These are phyloP conservation scores for Lichtheimia ramosa DNA, from an alignment of 371 early-diverging fungal genomes.

Conservation along the genomic window DNA sequence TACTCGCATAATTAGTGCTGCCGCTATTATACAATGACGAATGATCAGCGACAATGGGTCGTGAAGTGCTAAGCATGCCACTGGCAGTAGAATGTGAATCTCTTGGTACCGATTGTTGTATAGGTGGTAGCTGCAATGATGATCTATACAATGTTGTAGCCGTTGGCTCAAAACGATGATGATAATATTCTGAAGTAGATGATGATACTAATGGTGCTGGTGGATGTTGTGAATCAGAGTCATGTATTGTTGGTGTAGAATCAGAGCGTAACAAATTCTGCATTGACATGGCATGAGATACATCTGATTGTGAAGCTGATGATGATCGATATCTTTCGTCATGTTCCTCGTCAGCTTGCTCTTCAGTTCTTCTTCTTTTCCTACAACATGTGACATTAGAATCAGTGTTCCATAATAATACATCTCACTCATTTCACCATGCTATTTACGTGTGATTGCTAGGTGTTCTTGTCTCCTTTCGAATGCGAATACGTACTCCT, in stretches of 20 bases:
- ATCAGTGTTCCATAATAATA: too few species aligned
- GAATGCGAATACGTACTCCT: slow-evolving; percentile 91
- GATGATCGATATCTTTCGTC: background rate
- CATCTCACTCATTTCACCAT: background rate
- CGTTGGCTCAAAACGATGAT: background rate
- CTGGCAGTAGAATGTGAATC: background rate
- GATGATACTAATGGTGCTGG: background rate
- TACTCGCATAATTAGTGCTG: background rate
- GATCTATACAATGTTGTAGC: background rate
- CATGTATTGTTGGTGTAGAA: background rate
- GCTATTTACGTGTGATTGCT: background rate
- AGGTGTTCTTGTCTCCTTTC: slow-evolving; percentile 55
- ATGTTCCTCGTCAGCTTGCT: background rate
- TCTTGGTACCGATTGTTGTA: background rate
- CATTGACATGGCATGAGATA: slow-evolving; percentile 14
- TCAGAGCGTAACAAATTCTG: slow-evolving; percentile 4
- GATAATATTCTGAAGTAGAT: background rate
- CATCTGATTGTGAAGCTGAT: background rate
- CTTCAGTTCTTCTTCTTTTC: slow-evolving; percentile 3
- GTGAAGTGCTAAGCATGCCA: too few species aligned
- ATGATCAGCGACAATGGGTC: too few species aligned
- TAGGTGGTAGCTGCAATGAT: slow-evolving; percentile 8
- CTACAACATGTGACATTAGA: background rate
- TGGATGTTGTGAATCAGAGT: background rate
- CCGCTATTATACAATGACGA: background rate